A percentile compares a stretch with the other conserved stretches of the same genome.
Conservation (phyloP, 768 basidiomycete species). For the Auriscalpium vulgare region DNA sequence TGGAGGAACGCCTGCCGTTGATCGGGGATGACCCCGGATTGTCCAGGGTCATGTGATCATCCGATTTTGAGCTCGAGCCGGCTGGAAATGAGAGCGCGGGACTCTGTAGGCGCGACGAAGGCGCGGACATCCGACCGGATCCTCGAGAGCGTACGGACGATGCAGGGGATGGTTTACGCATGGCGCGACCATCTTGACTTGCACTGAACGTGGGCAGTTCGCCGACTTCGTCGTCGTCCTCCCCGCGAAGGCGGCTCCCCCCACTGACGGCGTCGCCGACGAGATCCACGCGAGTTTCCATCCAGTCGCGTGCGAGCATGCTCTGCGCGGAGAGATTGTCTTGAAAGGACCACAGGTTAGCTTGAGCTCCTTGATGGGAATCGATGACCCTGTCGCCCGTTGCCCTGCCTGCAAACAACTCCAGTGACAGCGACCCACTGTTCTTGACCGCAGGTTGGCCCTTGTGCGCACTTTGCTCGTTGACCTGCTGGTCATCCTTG, state of each 20-base stretch:
- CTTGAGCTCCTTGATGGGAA: conserved; percentile 22
- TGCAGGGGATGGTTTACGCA: conserved; percentile 37
- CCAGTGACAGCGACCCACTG: conserved; percentile 62
- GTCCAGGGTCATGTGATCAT: conserved; percentile 36
- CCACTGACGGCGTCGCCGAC: conserved; percentile 20
- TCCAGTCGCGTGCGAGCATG: conserved; percentile 68
- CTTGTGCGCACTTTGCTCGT: conserved; percentile 27
- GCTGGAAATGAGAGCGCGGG: conserved; percentile 30
- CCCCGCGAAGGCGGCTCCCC: conserved; percentile 15
- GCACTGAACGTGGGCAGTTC: conserved; percentile 20
- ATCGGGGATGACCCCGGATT: conserved; percentile 13
- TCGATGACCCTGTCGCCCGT: conserved; percentile 43
- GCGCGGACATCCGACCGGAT: conserved; percentile 22
- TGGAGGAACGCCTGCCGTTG: conserved; percentile 22
- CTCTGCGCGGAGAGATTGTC: conserved; percentile 57
- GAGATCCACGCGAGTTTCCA: conserved; percentile 52
- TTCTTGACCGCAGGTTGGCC: conserved; percentile 45
- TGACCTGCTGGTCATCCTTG: conserved; percentile 36
- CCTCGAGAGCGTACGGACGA: conserved; percentile 41
- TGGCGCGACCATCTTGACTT: conserved; percentile 22
- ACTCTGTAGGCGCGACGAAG: conserved; percentile 34
- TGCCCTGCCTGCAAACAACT: conserved; percentile 55
- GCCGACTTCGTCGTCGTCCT: conserved; percentile 24
- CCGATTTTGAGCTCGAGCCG: conserved; percentile 23
- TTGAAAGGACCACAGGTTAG: conserved; percentile 51